A percentile compares a stretch with the other conserved stretches of the same genome.
Evolutionary conservation across 2,329 filamentous ascomycete genomes (phyloP).

Genomic region (Helminthosporium solani): DNA sequence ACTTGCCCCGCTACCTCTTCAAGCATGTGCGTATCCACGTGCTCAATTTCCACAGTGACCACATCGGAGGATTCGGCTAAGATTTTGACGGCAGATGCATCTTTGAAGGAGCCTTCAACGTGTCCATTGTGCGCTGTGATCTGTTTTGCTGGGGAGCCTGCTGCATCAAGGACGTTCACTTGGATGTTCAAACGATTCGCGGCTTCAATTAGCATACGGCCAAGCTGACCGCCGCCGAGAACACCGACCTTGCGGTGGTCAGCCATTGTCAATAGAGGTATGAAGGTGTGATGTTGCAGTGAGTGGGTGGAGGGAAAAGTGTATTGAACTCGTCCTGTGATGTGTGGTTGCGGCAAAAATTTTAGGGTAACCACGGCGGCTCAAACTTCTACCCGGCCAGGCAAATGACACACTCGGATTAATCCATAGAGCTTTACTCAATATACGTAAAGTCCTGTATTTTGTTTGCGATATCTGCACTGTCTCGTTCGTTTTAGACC

Average conservation of each 20-base stretch:
- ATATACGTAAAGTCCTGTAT: no score
- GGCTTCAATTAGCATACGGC: slow-evolving; percentile 91
- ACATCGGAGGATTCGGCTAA: slow-evolving; percentile 77
- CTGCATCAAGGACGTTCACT: slow-evolving; percentile 75
- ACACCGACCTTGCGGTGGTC: slow-evolving; percentile 40
- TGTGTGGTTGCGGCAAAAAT: slow-evolving; percentile 2
- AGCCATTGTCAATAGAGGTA: slow-evolving; percentile 20
- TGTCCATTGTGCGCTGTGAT: slow-evolving; percentile 74
- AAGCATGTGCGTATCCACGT: slow-evolving; percentile 85
- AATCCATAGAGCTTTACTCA: no score
- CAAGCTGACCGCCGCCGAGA: slow-evolving; percentile 60
- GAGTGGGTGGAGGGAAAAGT: neutral
- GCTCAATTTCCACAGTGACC: slow-evolving; percentile 92
- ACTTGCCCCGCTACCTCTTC: slow-evolving; percentile 74
- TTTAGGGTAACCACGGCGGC: neutral
- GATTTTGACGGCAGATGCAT: slow-evolving; percentile 73
- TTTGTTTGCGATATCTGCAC: no score
- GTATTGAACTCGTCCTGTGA: neutral
- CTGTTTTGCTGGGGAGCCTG: slow-evolving; percentile 79
- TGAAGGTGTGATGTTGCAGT: neutral
- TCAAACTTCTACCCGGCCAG: no score
- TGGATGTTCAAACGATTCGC: slow-evolving; percentile 76
- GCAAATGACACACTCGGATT: no score
- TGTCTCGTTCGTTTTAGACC: no score
- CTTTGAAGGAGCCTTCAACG: slow-evolving; percentile 84